Percentiles rank a stretch among this genome's conserved stretches.
Evolutionary conservation across 805 yeast genomes (phyloP).

Genomic region (Lipomyces yamanashiensis): DNA sequence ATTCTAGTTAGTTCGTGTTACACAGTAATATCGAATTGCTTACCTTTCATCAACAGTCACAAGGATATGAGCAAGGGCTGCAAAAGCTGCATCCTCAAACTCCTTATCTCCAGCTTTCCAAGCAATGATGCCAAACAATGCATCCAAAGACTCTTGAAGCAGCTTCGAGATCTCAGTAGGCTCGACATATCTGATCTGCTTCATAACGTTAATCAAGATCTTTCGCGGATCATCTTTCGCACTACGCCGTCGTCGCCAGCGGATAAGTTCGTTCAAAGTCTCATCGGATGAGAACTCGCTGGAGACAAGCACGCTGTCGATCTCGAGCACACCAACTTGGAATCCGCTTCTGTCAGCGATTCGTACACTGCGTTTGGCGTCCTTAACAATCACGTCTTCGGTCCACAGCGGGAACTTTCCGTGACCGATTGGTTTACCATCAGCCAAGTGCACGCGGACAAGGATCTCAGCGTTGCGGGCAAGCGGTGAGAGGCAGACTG

Average conservation of each 20-base stretch:
- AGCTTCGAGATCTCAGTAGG: conserved; percentile 57
- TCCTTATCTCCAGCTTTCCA: conserved; percentile 43
- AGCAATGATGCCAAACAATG: conserved; percentile 50
- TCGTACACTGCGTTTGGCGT: conserved; percentile 17
- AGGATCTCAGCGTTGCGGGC: conserved; percentile 57
- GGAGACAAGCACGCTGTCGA: conserved; percentile 25
- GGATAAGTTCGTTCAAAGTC: conserved; percentile 24
- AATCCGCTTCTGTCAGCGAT: conserved; percentile 9
- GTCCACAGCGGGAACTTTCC: conserved; percentile 54
- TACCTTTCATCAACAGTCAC: conserved; percentile 37
- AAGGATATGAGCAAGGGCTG: conserved; percentile 39
- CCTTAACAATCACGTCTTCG: conserved; percentile 26
- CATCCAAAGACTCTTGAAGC: conserved; percentile 40
- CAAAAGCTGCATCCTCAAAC: conserved; percentile 40
- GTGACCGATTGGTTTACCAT: conserved; percentile 66
- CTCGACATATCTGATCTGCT: conserved; percentile 52
- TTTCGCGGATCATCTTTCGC: conserved; percentile 15
- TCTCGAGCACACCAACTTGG: conserved; percentile 18
- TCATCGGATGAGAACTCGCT: conserved; percentile 29
- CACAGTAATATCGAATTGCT: background rate
- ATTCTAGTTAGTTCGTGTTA: background rate
- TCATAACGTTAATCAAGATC: conserved; percentile 20
- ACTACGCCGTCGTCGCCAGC: conserved; percentile 24
- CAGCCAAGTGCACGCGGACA: conserved; percentile 58
- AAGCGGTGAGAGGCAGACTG: conserved; percentile 65